Conservation (phyloP, 306 rosid genomes). For the Trifolium subterraneum region DNA sequence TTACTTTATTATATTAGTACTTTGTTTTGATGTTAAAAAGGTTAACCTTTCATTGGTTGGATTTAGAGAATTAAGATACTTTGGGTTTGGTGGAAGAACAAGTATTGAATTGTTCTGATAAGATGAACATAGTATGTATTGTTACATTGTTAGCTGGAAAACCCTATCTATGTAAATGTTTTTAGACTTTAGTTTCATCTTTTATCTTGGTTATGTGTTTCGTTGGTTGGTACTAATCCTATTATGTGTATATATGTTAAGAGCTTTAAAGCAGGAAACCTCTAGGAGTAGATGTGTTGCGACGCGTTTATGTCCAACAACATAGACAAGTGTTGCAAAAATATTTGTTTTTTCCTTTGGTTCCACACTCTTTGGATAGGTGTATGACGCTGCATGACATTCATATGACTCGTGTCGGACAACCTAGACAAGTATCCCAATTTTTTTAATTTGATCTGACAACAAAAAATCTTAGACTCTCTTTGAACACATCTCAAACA, state of each 20-base stretch:
- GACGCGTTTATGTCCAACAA: no score
- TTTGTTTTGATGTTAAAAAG: background rate
- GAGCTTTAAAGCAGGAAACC: no score
- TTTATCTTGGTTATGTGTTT: conserved; percentile 3
- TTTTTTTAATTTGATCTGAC: no score
- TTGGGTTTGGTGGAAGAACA: background rate
- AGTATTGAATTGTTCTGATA: conserved; percentile 4
- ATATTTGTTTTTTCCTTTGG: no score
- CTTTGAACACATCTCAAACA: no score
- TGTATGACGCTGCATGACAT: no score
- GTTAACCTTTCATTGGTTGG: conserved; percentile 24
- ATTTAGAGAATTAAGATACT: conserved; percentile 21
- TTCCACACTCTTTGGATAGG: no score
- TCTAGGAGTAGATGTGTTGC: no score
- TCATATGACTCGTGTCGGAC: no score
- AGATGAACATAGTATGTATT: background rate
- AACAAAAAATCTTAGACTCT: no score
- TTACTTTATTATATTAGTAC: background rate
- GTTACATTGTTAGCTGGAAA: conserved; percentile 21
- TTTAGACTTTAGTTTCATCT: conserved; percentile 6
- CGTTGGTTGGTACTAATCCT: background rate
- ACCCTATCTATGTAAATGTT: conserved; percentile 26
- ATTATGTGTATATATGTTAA: background rate
- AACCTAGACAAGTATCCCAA: no score
- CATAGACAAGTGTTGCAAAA: no score